Evolutionary conservation across 306 rosid species (phyloP).

Genomic region (Cicer judaicum): DNA sequence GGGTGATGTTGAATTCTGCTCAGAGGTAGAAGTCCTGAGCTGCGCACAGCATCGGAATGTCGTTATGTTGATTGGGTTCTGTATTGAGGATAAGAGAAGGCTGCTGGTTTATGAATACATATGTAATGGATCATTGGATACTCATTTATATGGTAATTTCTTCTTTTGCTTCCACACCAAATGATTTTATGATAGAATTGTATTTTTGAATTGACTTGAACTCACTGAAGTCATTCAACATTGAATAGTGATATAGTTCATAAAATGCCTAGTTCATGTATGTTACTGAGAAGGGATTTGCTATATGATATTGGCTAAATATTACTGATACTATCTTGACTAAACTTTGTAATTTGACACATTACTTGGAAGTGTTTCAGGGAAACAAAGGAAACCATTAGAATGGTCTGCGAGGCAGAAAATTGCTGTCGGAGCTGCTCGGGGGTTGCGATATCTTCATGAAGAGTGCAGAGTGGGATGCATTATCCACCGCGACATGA

Average conservation of each 20-base stretch:
- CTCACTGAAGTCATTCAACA: slow-evolving; percentile 7
- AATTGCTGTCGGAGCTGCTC: slow-evolving; percentile 95
- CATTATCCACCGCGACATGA: slow-evolving; percentile 98
- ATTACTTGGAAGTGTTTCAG: slow-evolving; percentile 53
- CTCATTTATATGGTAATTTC: slow-evolving; percentile 89
- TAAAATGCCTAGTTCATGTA: neutral
- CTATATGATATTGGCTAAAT: neutral
- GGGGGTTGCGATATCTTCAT: slow-evolving; percentile 97
- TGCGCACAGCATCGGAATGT: slow-evolving; percentile 99
- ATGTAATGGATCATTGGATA: slow-evolving; percentile 93
- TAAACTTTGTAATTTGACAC: slow-evolving; percentile 44
- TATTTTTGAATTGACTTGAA: slow-evolving; percentile 18
- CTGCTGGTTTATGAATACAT: slow-evolving; percentile 92
- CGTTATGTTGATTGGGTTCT: slow-evolving; percentile 96
- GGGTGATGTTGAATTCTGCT: slow-evolving; percentile 93
- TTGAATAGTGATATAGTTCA: slow-evolving; percentile 20
- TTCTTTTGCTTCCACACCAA: slow-evolving; percentile 11
- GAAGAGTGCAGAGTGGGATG: slow-evolving; percentile 99
- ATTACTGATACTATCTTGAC: slow-evolving; percentile 1
- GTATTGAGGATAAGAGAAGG: slow-evolving; percentile 93
- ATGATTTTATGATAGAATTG: slow-evolving; percentile 1
- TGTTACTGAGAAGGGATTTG: neutral
- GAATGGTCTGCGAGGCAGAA: slow-evolving; percentile 96
- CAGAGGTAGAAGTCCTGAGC: slow-evolving; percentile 97
- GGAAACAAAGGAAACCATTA: slow-evolving; percentile 66